Evolutionary conservation across 2,329 filamentous ascomycete species (phyloP).

Genomic region (Fusarium sp.): DNA sequence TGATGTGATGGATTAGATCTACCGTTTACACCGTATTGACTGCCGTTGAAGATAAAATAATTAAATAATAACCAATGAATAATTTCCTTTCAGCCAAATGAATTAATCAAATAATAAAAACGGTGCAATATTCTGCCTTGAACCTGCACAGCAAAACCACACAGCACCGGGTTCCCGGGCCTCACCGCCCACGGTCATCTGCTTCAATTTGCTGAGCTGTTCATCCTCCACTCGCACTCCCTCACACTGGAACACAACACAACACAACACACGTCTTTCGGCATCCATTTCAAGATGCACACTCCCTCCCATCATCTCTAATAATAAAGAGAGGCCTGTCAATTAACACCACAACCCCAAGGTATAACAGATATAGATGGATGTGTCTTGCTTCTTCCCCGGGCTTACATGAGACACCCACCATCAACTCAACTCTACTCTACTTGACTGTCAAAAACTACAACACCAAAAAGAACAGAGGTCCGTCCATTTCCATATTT

Average conservation of each 20-base stretch:
- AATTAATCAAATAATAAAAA: neutral
- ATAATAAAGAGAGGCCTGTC: slow-evolving; percentile 17
- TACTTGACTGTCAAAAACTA: neutral
- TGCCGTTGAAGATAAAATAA: neutral
- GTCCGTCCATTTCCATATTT: neutral
- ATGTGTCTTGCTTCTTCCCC: slow-evolving; percentile 15
- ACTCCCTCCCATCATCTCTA: slow-evolving; percentile 34
- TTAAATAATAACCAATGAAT: slow-evolving; percentile 12
- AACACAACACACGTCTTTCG: neutral
- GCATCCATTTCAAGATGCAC: slow-evolving; percentile 19
- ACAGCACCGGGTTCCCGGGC: slow-evolving; percentile 40
- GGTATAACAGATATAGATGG: neutral
- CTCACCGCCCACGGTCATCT: slow-evolving; percentile 51
- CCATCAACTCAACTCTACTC: neutral
- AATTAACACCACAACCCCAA: neutral
- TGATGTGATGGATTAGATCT: neutral
- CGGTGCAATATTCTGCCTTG: neutral
- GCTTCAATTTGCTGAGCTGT: slow-evolving; percentile 51
- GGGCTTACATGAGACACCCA: slow-evolving; percentile 34
- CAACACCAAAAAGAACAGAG: slow-evolving; percentile 10
- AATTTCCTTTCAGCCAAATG: slow-evolving; percentile 2
- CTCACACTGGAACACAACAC: neutral
- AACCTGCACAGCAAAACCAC: slow-evolving; percentile 22
- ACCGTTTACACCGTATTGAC: slow-evolving; percentile 11
- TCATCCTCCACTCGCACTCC: slow-evolving; percentile 30